Conservation (phyloP, 2,329 filamentous ascomycete genomes). For the Rhynchosporium agropyri region DNA sequence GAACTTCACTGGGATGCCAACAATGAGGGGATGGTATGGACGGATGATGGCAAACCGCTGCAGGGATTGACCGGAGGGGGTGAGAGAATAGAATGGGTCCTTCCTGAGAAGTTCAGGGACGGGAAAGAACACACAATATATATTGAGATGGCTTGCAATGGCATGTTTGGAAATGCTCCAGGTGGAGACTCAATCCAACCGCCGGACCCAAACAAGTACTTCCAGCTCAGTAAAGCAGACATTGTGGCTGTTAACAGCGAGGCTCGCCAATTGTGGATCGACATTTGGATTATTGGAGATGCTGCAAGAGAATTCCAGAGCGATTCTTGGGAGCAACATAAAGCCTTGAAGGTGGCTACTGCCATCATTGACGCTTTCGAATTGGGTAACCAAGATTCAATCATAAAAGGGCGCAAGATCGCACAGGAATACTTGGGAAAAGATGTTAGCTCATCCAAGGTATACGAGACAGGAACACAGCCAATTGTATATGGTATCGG, state of each 20-base stretch:
- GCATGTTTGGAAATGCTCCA: conserved; percentile 93
- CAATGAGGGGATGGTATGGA: conserved; percentile 95
- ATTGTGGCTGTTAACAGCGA: conserved; percentile 89
- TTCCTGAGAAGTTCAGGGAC: conserved; percentile 80
- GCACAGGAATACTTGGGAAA: conserved; percentile 81
- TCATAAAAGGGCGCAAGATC: conserved; percentile 79
- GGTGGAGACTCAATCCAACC: conserved; percentile 87
- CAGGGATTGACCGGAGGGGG: conserved; percentile 90
- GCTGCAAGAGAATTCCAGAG: conserved; percentile 88
- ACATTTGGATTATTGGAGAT: conserved; percentile 96
- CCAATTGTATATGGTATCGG: conserved; percentile 87
- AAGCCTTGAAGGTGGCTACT: conserved; percentile 81
- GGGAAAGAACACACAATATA: conserved; percentile 89
- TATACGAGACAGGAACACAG: conserved; percentile 76
- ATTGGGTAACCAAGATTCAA: conserved; percentile 74
- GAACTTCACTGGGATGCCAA: conserved; percentile 96
- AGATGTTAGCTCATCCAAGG: conserved; percentile 77
- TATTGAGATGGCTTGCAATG: conserved; percentile 98
- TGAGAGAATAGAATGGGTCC: conserved; percentile 87
- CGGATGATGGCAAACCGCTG: conserved; percentile 82
- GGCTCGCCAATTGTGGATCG: conserved; percentile 80
- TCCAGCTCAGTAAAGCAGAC: conserved; percentile 73
- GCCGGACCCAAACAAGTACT: conserved; percentile 82
- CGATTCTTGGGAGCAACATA: conserved; percentile 86
- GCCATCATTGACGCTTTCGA: conserved; percentile 90